Percentiles rank a stretch among this genome's conserved stretches.
Conservation (phyloP, 2,329 filamentous ascomycete species). For the Claviceps spartinae region DNA sequence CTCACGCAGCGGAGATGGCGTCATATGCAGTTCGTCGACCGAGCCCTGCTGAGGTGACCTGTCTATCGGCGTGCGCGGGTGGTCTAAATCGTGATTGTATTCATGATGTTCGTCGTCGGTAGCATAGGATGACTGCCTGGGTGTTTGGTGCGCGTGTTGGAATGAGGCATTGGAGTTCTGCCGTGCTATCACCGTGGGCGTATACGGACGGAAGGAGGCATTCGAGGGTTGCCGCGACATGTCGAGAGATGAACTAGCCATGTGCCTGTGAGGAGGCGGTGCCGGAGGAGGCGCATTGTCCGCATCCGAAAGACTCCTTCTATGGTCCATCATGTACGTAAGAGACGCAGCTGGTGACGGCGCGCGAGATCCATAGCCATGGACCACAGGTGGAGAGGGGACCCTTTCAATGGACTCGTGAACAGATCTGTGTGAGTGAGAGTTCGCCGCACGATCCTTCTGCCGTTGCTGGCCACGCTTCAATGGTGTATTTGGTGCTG, state of each 20-base stretch:
- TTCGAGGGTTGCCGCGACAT: conserved; percentile 22
- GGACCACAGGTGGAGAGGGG: conserved; percentile 12
- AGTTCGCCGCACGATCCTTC: conserved; percentile 12
- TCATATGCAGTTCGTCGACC: conserved; percentile 52
- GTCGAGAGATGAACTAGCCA: conserved; percentile 16
- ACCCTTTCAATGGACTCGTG: conserved; percentile 10
- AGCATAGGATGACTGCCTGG: conserved; percentile 26
- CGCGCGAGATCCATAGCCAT: conserved; percentile 20
- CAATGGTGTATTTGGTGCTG: conserved; percentile 11
- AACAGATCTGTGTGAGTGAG: conserved; percentile 14
- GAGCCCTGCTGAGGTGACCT: conserved; percentile 56
- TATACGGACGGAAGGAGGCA: conserved; percentile 19
- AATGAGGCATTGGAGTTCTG: conserved; percentile 24
- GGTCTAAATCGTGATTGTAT: conserved; percentile 6
- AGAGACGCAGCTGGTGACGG: conserved; percentile 13
- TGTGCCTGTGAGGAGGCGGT: conserved; percentile 71
- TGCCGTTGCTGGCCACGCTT: conserved; percentile 5
- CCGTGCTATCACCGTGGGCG: conserved; percentile 18
- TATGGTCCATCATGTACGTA: conserved; percentile 12
- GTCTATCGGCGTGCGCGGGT: conserved; percentile 39
- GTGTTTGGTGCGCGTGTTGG: conserved; percentile 13
- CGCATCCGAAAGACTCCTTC: conserved; percentile 16
- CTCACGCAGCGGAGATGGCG: conserved; percentile 80
- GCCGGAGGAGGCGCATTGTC: conserved; percentile 65
- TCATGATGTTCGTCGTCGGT: conserved; percentile 25